Base-by-base conservation (phyloP, 2,329 filamentous ascomycete genomes). In the Fusarium sp. region DNA sequence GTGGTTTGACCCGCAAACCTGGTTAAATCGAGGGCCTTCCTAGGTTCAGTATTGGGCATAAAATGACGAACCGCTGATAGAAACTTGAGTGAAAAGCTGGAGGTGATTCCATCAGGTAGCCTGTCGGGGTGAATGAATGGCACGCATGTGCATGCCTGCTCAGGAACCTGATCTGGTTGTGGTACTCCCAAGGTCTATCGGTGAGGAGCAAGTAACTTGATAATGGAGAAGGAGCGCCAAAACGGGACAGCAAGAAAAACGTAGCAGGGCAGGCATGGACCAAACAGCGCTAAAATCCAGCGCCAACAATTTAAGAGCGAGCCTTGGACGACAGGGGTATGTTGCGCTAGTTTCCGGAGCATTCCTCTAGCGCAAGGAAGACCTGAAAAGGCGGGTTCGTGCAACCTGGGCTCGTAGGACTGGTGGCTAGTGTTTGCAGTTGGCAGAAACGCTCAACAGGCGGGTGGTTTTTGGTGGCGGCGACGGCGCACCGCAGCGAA, bases 221-320 rank as follows among this genome's bases (percentile, higher is more conserved):
- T 32, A 53, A 69, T 69, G 68, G 63, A 63, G 59, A 71, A 63
- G 46, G 20, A 32, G 43, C 44, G 20, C 52, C 63, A 46, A 58
- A 59, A 74, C 69, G 73, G 73, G 66, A 75, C 66, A 73, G 74
- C 69, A 71, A 60, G 53, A 63, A 58, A 58, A 40, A 46, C 50
- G 56, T 55, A 64, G 68, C 63, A 69, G 67, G 55, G 59, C 18
- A n/a, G 18, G 18, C 42, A 50, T 74, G 68, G 68, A 60, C 72
- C 66, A 70, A 60, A 68, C 40, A 65, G 54, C 51, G 55, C 40
- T 29, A 50, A 51, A 57, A 59, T 45, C 60, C 46, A 34, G 55
- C 63, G 52, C 62, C 59, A 72, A 60, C 50, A 62, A 61, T 71
- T 49, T 60, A 61, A 51, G 53, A 71, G 40, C 38, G 43, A 70